A percentile compares a stretch with the other conserved stretches of the same genome.
Conservation (phyloP, 768 basidiomycete species). For the Boletales sp. region DNA sequence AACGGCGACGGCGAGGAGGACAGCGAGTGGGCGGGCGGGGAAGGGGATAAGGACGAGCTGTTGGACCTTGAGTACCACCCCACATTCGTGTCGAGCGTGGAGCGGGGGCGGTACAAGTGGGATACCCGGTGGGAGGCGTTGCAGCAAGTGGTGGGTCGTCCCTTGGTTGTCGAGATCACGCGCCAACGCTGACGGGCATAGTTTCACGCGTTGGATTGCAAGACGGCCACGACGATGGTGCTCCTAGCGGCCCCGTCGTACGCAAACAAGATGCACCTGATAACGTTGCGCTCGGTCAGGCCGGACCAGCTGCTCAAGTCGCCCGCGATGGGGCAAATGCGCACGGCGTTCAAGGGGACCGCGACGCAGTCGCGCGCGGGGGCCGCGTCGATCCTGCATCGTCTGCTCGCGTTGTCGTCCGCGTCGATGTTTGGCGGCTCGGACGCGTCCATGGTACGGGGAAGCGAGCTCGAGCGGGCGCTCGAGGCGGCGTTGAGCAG, state of each 20-base stretch:
- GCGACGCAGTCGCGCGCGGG: constrained; percentile 44
- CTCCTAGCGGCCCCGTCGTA: constrained; percentile 74
- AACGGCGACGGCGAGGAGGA: constrained; percentile 33
- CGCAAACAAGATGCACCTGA: constrained; percentile 56
- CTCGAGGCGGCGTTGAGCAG: constrained; percentile 67
- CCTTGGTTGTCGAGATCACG: background rate
- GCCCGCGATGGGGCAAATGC: constrained; percentile 48
- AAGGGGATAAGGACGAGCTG: constrained; percentile 66
- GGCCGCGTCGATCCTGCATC: constrained; percentile 44
- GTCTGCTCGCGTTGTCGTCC: constrained; percentile 25
- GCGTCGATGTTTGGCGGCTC: constrained; percentile 34
- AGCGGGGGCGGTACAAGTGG: constrained; percentile 69
- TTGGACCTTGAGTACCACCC: constrained; percentile 77
- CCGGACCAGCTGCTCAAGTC: constrained; percentile 50
- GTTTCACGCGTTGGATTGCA: constrained; percentile 77
- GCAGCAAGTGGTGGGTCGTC: constrained; percentile 55
- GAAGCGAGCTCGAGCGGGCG: constrained; percentile 65
- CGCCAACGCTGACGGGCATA: constrained; percentile 19
- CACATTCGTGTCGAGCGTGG: constrained; percentile 58
- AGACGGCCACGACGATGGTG: constrained; percentile 77
- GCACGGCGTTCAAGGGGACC: constrained; percentile 55
- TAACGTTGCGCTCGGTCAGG: constrained; percentile 68
- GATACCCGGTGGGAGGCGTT: constrained; percentile 74
- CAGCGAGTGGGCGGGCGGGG: constrained; percentile 71
- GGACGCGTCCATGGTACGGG: constrained; percentile 47